Evolutionary conservation across 805 yeast genomes (phyloP), one percentile per base, ranked within the genome.

Genomic region (Kuraishia capsulata): DNA sequence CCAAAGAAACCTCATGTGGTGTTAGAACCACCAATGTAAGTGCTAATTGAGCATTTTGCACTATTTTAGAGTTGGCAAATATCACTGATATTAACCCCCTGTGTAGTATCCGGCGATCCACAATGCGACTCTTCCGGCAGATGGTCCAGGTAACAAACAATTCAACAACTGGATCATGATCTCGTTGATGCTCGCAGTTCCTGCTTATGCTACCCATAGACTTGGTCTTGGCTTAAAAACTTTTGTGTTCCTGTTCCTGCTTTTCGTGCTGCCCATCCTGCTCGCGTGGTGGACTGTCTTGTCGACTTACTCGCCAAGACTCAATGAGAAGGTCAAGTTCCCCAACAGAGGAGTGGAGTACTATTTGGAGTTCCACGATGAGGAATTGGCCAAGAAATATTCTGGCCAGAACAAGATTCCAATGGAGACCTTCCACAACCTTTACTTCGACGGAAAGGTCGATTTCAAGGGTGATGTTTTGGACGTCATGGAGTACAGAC

Each of bases 371-470:
- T 87, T 81, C 72, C 90, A 85, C 61, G 82, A 82, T 47, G 76
- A 73, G 2, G 83, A 69, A 48, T 67, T 82, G 44, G 76, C 76
- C 49, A 65, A 67, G 33, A 79, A 81, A 62, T 86, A 86, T 65
- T 62, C 64, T 36, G 95, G 95, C 44, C 56, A 66, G 49, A 66
- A 69, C 54, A 87, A 88, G 65, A 83, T 87, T 52, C 95, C 96
- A 50, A 81, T 83, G 77, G 95, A 86, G 63, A 84, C 94, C 13
- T 87, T 88, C 79, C 89, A 82, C 55, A 92, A 87, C 63, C 71
- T 84, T 49, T 88, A 76, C 63, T 87, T 87, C 57, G 88, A 72
- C 40, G 79, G 80, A 52, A 83, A 86, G 61, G 95, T 87, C 39
- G 71, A 81, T 23, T 84, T 87, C 68, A 85, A 83, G 60, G 95